A percentile compares a stretch with the other conserved stretches of the same genome.
phyloP scores from a whole-genome alignment of 2,329 filamentous ascomycete genomes.

The Chaetomiaceae sp. region DNA sequence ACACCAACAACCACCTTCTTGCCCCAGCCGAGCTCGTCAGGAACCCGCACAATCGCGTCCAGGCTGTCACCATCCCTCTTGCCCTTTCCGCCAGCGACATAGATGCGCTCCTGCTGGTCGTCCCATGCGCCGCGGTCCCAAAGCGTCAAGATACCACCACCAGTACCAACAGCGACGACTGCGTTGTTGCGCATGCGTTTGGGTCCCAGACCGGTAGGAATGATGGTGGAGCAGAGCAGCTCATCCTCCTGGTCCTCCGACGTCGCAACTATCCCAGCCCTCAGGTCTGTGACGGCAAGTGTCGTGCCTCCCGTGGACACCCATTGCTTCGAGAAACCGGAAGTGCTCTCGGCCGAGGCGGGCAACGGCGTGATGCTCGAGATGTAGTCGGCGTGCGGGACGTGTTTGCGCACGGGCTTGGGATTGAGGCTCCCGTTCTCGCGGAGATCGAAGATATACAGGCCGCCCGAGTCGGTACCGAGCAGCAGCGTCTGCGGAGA shows the following conservation, averaged over 20 bases:
- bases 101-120: slow-evolving; percentile 85
- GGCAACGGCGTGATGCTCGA: slow-evolving; percentile 83
- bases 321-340: slow-evolving; percentile 90
- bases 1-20: slow-evolving; percentile 76
- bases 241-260: slow-evolving; percentile 96
- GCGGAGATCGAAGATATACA: slow-evolving; percentile 84
- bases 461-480: slow-evolving; percentile 80
- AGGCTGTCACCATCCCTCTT: slow-evolving; percentile 65
- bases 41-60: slow-evolving; percentile 70
- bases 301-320: slow-evolving; percentile 89
- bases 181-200: slow-evolving; percentile 63
- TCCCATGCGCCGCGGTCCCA: slow-evolving; percentile 97
- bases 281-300: slow-evolving; percentile 81
- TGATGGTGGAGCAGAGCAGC: slow-evolving; percentile 72
- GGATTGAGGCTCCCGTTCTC: slow-evolving; percentile 49
- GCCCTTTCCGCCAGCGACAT: slow-evolving; percentile 58
- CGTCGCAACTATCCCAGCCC: slow-evolving; percentile 77
- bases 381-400: slow-evolving; percentile 88
- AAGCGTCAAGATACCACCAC: slow-evolving; percentile 76
- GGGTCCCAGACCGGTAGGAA: slow-evolving; percentile 65
- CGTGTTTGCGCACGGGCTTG: slow-evolving; percentile 72
- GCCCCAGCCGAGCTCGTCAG: slow-evolving; percentile 61
- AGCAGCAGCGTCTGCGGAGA: slow-evolving; percentile 85
- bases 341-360: slow-evolving; percentile 73
- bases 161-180: slow-evolving; percentile 69